Evolutionary conservation across 176 grass and related monocot species (phyloP).

Genomic region (Luzula sylvatica): DNA sequence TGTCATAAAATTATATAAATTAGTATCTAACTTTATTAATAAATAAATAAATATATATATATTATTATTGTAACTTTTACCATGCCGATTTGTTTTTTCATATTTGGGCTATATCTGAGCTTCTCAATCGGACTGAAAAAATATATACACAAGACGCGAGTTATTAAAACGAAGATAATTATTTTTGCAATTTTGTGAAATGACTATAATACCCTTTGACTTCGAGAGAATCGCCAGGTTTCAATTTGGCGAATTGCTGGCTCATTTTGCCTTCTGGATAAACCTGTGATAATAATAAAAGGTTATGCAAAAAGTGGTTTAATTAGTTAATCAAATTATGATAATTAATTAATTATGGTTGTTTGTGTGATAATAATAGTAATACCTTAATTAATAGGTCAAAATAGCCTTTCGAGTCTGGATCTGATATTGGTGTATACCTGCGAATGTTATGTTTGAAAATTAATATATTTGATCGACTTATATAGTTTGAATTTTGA

Average conservation of each 20-base stretch:
- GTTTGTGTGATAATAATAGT: too few relatives aligned
- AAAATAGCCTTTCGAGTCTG: conserved; percentile 86
- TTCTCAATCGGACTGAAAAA: conserved; percentile 77
- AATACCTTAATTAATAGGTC: conserved; percentile 90
- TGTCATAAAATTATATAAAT: conserved; percentile 19
- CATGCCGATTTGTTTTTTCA: conserved; percentile 99
- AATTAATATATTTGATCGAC: conserved; percentile 45
- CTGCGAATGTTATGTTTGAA: conserved; percentile 25
- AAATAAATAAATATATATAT: background rate
- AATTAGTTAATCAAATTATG: background rate
- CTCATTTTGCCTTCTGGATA: conserved; percentile 97
- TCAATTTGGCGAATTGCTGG: conserved; percentile 81
- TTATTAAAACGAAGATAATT: background rate
- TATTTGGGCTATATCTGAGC: conserved; percentile 93
- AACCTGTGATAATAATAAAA: conserved; percentile 40
- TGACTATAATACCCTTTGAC: conserved; percentile 67
- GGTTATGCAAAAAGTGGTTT: background rate
- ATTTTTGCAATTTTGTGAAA: too few relatives aligned
- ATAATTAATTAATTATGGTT: too few relatives aligned
- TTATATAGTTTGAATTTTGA: conserved; percentile 36
- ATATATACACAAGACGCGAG: background rate
- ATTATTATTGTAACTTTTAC: conserved; percentile 31
- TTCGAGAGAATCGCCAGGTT: conserved; percentile 85
- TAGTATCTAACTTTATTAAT: background rate
- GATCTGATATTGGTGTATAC: conserved; percentile 86